phyloP scores from a whole-genome alignment of 1,284 basidiomycete species.

The Trametes hirsuta region DNA sequence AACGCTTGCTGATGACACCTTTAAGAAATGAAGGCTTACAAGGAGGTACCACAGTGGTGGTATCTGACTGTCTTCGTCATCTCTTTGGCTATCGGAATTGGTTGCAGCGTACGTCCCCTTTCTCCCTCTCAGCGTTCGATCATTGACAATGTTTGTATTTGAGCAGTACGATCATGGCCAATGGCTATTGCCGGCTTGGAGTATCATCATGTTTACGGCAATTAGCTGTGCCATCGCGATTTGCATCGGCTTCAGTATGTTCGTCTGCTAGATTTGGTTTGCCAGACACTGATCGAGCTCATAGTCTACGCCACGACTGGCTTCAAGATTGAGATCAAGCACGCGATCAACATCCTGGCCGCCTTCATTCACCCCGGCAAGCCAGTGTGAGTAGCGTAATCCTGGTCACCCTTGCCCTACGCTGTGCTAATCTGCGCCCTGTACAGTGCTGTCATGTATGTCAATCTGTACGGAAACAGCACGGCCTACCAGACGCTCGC shows the following conservation, averaged over 20 bases:
- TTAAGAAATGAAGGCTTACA: conserved; percentile 53
- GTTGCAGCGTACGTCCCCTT: conserved; percentile 42
- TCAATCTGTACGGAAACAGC: conserved; percentile 57
- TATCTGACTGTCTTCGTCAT: conserved; percentile 49
- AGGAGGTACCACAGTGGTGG: conserved; percentile 58
- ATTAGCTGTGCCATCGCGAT: conserved; percentile 50
- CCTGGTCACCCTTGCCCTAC: not conserved
- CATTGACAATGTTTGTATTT: too few relatives aligned
- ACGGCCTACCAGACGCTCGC: conserved; percentile 64
- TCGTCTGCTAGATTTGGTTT: not conserved
- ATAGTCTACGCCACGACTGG: conserved; percentile 59
- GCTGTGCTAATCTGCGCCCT: not conserved
- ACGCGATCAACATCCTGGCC: conserved; percentile 62
- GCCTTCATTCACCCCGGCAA: conserved; percentile 64
- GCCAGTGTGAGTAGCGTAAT: conserved; percentile 45
- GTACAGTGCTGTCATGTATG: conserved; percentile 52
- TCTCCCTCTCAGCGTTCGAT: not conserved
- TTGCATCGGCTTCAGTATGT: conserved; percentile 52
- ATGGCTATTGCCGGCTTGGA: conserved; percentile 58
- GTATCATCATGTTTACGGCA: conserved; percentile 51
- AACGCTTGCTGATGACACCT: not conserved
- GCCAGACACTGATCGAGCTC: not conserved
- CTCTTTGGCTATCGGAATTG: conserved; percentile 57
- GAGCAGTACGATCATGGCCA: conserved; percentile 45
- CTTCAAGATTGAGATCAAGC: conserved; percentile 49